Percentiles rank a stretch among this genome's conserved stretches.
Evolutionary conservation across 352 stramenopile species (phyloP).

Genomic region (Phytophthora sansomeana): DNA sequence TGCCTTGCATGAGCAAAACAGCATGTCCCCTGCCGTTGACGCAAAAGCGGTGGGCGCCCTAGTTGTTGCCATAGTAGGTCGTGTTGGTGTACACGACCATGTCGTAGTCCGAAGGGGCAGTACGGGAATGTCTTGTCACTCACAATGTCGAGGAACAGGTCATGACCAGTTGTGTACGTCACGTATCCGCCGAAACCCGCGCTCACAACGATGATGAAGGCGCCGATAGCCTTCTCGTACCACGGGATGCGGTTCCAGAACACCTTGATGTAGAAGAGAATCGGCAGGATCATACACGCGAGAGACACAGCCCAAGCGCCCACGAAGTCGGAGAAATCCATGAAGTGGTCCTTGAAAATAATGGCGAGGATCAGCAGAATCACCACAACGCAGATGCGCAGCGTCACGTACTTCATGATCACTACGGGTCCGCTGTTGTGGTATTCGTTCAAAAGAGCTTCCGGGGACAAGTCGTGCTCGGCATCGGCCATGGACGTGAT

Average conservation of each 20-base stretch:
- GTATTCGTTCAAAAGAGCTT: constrained; percentile 42
- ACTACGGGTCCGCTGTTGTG: constrained; percentile 40
- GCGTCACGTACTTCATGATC: constrained; percentile 44
- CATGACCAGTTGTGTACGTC: constrained; percentile 45
- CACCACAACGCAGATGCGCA: constrained; percentile 47
- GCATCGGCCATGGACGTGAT: constrained; percentile 41
- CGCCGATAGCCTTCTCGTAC: constrained; percentile 45
- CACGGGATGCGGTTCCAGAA: constrained; percentile 48
- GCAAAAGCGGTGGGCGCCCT: constrained; percentile 28
- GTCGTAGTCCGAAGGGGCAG: constrained; percentile 54
- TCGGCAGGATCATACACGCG: constrained; percentile 72
- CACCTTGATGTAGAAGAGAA: constrained; percentile 74
- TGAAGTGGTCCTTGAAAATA: constrained; percentile 66
- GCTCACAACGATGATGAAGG: constrained; percentile 43
- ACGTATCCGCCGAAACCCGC: constrained; percentile 46
- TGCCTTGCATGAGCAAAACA: constrained; percentile 24
- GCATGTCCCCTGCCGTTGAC: constrained; percentile 18
- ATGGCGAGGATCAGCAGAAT: constrained; percentile 53
- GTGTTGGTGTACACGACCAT: constrained; percentile 51
- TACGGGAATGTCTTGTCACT: constrained; percentile 56
- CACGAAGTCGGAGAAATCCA: constrained; percentile 69
- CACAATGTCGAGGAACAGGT: constrained; percentile 35
- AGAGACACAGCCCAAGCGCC: constrained; percentile 59
- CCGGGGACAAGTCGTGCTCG: constrained; percentile 38
- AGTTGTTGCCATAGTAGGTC: constrained; percentile 52